Base-by-base conservation (phyloP, 2,329 filamentous ascomycete species). In the Uncinocarpus reesii region DNA sequence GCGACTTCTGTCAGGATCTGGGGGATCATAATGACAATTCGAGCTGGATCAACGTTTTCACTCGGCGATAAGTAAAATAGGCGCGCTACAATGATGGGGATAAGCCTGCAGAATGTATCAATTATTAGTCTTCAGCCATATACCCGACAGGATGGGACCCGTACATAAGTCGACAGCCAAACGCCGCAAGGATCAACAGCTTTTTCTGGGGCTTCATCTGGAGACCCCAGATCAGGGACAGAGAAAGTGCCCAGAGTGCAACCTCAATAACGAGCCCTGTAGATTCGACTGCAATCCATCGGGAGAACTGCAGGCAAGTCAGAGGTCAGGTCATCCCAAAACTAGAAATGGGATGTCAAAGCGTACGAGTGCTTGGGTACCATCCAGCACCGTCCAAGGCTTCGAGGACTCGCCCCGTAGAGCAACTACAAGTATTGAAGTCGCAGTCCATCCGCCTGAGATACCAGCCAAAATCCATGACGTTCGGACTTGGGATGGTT, bases 381-480 rank as follows among this genome's bases (percentile, higher is more conserved):
- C 49, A 34, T 52, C 49, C 34, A 49, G 6, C 8, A 35, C 29
- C 13, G 26, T n/a, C 49, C 49, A 52, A 44, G 49, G 49, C 16
- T 31, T 29, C 26, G 28, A 13, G 13, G 49, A 31, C 7, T 44
- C 41, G 2, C 46, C 46, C 2, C 45, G 45, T 8, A 52, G 31
- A 1, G 38, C 46, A 21, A 49, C 35, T 8, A 49, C 20, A 34
- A 45, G 10, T 3, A 40, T 44, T 21, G 46, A 41, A 13, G 26
- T 36, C 11, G 31, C 11, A 5, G 45, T 41, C 45, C 32, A 41
- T 40, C 7, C 10, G 18, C 45, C 35, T 7, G 45, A n/a, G 21
- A 48, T 26, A 13, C n/a, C 45, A 8, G 45, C 34, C 4, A 48
- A 24, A 41, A 48, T 32, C 21, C 31, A 7, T 26, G 45, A 29